Base-by-base conservation (phyloP, 805 yeast species). In the Sugiyamaella chiloensis region DNA sequence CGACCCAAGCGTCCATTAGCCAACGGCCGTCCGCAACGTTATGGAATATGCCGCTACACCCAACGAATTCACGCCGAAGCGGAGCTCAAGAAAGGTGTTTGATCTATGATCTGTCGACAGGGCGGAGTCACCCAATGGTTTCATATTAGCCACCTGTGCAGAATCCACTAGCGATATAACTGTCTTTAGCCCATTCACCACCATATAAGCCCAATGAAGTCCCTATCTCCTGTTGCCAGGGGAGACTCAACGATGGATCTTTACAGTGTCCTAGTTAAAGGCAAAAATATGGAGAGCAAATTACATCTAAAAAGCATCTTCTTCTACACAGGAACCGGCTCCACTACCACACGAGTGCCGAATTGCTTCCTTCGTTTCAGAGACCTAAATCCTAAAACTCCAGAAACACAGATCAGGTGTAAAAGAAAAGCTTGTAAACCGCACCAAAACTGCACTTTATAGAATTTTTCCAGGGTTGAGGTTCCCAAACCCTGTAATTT, bases 41-140 rank as follows among this genome's bases (percentile, higher is more conserved):
- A 85, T 91, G 98, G 98, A 91, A 91, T 91, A 91, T 91, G 95
- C 91, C 80, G 96, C 95, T 74, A 71, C 83, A 70, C 78, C 72
- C 68, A 64, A 75, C 73, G 81, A 87, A 81, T 79, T 63, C 76
- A 72, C 67, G 59, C 41, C 52, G 50, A 40, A 66, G 65, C 57
- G 61, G 64, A 60, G 65, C 63, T 61, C 65, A 57, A 63, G 63
- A 66, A 67, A 69, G 68, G 71, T 76, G 77, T 80, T 87, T 74
- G 57, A 59, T 91, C 75, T 86, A 68, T 84, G 85, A 85, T 85
- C 90, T 82, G 96, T 90, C 96, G 95, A 82, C 96, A 87, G 96
- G 95, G 58, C 50, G 61, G 67, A 66, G 70, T 66, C 67, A 60
- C 55, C 58, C 60, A 59, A 56, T 59, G 67, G 63, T 61, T 58